Base-by-base conservation (phyloP, 108 stramenopile genomes). In the Nitzschia sp. region DNA sequence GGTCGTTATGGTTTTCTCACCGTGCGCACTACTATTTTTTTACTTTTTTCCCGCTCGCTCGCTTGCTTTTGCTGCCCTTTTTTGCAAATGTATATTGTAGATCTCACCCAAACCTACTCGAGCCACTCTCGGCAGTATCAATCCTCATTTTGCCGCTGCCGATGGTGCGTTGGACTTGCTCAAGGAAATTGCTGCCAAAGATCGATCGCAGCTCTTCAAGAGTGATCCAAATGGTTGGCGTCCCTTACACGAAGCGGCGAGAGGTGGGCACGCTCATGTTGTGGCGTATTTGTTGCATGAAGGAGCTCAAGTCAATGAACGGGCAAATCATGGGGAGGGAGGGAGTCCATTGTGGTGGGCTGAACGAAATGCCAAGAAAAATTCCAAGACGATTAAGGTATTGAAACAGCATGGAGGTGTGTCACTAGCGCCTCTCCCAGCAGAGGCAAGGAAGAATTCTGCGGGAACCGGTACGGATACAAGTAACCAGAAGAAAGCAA, bases 241-340 rank as follows among this genome's bases (percentile, higher is more conserved):
- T 38, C 87, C 93, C 23, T 30, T 94, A 35, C 90, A 91, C 66
- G 93, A 94, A 57, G 93, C 93, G 15, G 90, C 85, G 2, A 72
- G 93, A n/a, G 75, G 78, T 56, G 93, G 89, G 22, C 59, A 86
- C 36, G 67, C 79, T 1, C 76, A 90, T 32, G 75, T 85, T 5
- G 33, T 89, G 28, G 62, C 83, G 33, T 91, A 70, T 58, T 44
- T 81, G 34, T 55, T 85, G 17, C 28, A 79, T 9, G 47, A 79
- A 57, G 80, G 73, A 25, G 81, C 74, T 1, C 30, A 73, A 54
- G 66, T 86, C 58, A 86, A 92, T 61, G 82, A 75, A 22, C 68
- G 87, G 27, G 85, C 90, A 15, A 85, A 88, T 53, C 30, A 61
- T 31, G 86, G 81, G 11, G 71, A 68, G 45, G 90, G 90, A 15